A percentile compares a stretch with the other conserved stretches of the same genome.
phyloP scores from a whole-genome alignment of 306 rosid species.

The Malus fusca region DNA sequence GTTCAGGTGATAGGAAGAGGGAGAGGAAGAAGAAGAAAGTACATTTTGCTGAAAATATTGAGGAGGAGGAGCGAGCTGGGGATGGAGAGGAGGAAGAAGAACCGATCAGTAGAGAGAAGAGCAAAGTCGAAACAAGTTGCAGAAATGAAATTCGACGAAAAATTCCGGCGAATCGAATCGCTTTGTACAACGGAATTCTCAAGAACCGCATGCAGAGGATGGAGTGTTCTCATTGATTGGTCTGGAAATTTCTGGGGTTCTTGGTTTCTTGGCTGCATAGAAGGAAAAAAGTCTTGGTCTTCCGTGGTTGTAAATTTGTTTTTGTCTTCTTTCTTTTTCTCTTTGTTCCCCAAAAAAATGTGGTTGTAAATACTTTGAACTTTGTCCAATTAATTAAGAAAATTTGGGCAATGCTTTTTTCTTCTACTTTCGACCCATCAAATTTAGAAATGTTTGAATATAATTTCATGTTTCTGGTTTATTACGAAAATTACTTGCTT shows the following conservation, averaged over 20 bases:
- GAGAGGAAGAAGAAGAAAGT: constrained; percentile 62
- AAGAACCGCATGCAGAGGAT: constrained; percentile 33
- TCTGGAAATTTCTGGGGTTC: neutral
- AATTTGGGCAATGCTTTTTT: neutral
- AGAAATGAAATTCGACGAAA: constrained; percentile 13
- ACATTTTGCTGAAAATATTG: constrained; percentile 56
- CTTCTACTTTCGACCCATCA: neutral
- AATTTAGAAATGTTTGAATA: neutral
- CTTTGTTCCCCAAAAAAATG: neutral
- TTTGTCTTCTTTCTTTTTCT: neutral
- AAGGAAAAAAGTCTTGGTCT: constrained; percentile 10
- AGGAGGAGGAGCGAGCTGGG: constrained; percentile 29
- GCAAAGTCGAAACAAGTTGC: constrained; percentile 10
- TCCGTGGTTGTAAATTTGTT: constrained; percentile 28
- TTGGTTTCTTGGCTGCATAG: neutral
- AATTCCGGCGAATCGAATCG: constrained; percentile 35
- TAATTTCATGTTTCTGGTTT: neutral
- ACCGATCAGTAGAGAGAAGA: constrained; percentile 11
- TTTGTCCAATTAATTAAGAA: neutral
- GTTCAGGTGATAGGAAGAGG: constrained; percentile 26
- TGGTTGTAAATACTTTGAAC: neutral
- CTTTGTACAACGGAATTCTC: constrained; percentile 45
- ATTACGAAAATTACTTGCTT: neutral
- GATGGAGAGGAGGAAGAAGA: constrained; percentile 19
- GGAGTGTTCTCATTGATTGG: constrained; percentile 25